A percentile compares a stretch with the other conserved stretches of the same genome.
phyloP scores from a whole-genome alignment of 257 asterid species.

The Capsicum baccatum region DNA sequence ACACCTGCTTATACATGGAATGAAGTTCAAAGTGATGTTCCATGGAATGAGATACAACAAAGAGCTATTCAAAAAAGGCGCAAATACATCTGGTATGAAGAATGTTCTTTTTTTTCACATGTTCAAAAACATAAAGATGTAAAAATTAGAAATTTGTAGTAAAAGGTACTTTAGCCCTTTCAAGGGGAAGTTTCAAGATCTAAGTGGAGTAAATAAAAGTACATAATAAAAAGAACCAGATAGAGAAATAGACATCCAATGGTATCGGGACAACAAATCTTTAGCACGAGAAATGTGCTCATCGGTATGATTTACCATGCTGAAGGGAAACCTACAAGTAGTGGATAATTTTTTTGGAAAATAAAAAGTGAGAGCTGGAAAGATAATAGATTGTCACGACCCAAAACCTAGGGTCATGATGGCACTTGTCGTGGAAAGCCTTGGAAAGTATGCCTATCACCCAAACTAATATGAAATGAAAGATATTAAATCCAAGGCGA shows the following conservation, averaged over 20 bases:
- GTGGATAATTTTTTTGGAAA: background rate
- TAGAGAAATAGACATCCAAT: background rate
- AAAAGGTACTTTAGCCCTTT: background rate
- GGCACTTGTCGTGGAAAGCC: too few species aligned
- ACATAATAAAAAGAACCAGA: background rate
- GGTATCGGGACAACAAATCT: background rate
- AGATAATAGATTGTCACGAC: too few species aligned
- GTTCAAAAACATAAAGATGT: background rate
- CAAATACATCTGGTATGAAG: background rate
- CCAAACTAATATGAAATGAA: too few species aligned
- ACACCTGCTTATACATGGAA: background rate
- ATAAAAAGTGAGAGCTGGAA: too few species aligned
- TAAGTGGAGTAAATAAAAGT: background rate
- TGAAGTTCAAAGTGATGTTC: background rate
- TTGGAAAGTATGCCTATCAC: too few species aligned
- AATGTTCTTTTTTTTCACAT: background rate
- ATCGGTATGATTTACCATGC: background rate
- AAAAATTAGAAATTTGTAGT: background rate
- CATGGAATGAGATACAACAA: background rate
- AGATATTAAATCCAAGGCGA: too few species aligned
- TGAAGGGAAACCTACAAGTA: background rate
- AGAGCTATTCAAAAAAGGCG: background rate
- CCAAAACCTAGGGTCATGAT: too few species aligned
- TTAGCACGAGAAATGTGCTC: background rate
- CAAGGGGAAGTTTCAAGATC: background rate